phyloP scores from a whole-genome alignment of 2,329 filamentous ascomycete species.

The Penicillium expansum region DNA sequence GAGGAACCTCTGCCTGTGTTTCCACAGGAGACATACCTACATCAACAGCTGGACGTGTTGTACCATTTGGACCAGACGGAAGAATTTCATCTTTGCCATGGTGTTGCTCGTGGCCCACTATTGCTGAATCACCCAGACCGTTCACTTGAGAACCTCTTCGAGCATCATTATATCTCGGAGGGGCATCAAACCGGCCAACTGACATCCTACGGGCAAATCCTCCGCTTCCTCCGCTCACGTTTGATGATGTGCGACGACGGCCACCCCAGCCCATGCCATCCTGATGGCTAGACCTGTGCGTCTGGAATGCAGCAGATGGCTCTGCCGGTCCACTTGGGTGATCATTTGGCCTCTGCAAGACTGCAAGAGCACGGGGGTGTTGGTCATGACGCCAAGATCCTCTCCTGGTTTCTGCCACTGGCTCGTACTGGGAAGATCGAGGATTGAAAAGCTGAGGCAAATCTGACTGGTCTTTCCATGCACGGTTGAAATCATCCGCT shows the following conservation, averaged over 20 bases:
- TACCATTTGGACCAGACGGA: constrained; percentile 28
- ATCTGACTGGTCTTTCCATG: constrained; percentile 69
- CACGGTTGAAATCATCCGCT: constrained; percentile 86
- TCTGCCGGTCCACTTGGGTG: constrained; percentile 69
- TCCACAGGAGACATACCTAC: constrained; percentile 28
- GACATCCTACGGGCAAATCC: constrained; percentile 64
- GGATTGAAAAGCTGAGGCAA: constrained; percentile 82
- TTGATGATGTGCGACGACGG: constrained; percentile 82
- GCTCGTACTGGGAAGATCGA: constrained; percentile 90
- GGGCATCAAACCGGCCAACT: constrained; percentile 48
- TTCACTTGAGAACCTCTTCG: constrained; percentile 41
- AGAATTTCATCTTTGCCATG: constrained; percentile 23
- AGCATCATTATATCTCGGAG: constrained; percentile 39
- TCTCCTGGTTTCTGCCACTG: constrained; percentile 72
- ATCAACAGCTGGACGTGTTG: constrained; percentile 28
- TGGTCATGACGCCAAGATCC: constrained; percentile 66
- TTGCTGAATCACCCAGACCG: constrained; percentile 34
- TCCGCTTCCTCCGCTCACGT: constrained; percentile 82
- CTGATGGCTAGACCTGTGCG: constrained; percentile 66
- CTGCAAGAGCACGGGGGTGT: constrained; percentile 67
- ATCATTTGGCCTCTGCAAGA: constrained; percentile 71
- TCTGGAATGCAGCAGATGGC: constrained; percentile 83
- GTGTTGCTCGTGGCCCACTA: constrained; percentile 27
- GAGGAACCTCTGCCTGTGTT: constrained; percentile 17
- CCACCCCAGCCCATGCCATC: constrained; percentile 61